These are phyloP conservation scores for Potentilla sterilis DNA, from an alignment of 306 rosid genomes.

Conservation along the genomic window DNA sequence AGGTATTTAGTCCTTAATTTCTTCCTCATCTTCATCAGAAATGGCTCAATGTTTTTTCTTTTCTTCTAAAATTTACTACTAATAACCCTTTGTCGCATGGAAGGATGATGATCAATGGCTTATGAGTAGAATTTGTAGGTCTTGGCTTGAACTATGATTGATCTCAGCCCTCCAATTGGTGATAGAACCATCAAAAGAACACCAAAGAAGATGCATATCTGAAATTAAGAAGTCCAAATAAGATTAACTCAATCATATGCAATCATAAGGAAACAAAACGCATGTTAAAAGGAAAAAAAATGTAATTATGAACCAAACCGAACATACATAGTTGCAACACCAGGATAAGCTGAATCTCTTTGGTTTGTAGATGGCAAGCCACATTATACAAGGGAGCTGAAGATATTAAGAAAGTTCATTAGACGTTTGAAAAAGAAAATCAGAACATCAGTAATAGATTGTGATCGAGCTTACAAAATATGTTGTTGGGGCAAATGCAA, in stretches of 20 bases:
- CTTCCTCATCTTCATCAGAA: constrained; percentile 11
- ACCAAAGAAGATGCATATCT: constrained; percentile 75
- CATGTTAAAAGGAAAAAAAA: background rate
- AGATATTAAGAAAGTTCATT: constrained; percentile 1
- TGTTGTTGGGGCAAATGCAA: constrained; percentile 87
- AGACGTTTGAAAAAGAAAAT: background rate
- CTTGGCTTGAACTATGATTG: constrained; percentile 58
- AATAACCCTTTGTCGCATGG: background rate
- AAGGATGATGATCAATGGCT: constrained; percentile 4
- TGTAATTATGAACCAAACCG: background rate
- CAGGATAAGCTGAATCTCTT: constrained; percentile 64
- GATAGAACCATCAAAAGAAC: constrained; percentile 54
- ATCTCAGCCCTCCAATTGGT: constrained; percentile 79
- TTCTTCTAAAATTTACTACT: background rate
- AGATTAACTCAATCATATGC: background rate
- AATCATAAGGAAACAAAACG: background rate
- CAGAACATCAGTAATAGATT: background rate
- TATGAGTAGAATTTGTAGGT: constrained; percentile 57
- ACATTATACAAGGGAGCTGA: constrained; percentile 89
- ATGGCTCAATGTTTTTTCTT: background rate
- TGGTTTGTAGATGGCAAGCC: constrained; percentile 83
- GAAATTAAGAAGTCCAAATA: constrained; percentile 25
- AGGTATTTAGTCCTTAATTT: background rate
- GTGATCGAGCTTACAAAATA: constrained; percentile 55
- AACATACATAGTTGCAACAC: constrained; percentile 71